Conservation (phyloP, 352 stramenopile genomes). For the Phytopythium chamaehyphon region DNA sequence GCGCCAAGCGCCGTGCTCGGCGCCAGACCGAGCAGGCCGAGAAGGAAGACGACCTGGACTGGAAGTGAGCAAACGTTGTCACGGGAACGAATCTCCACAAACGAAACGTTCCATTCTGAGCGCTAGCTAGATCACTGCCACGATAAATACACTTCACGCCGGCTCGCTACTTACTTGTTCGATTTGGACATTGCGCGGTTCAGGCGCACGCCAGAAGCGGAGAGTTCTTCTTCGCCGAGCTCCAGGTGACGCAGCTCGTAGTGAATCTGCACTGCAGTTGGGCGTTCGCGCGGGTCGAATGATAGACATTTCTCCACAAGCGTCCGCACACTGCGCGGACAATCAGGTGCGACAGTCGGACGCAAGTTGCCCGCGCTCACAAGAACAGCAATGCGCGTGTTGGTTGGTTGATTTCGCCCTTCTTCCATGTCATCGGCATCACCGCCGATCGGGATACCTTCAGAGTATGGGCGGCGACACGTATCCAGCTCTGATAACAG, state of each 20-base stretch:
- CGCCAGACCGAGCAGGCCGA: not conserved
- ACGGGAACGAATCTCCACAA: not conserved
- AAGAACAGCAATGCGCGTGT: constrained; percentile 51
- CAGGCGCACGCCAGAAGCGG: constrained; percentile 3
- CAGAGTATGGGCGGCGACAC: constrained; percentile 18
- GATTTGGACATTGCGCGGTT: constrained; percentile 6
- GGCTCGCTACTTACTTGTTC: not conserved
- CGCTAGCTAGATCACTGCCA: not conserved
- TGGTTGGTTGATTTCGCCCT: constrained; percentile 19
- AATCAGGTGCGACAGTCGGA: constrained; percentile 42
- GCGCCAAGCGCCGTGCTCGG: constrained; percentile 4
- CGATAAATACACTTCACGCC: constrained; percentile 7
- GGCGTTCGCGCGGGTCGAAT: constrained; percentile 49
- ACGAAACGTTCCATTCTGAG: not conserved
- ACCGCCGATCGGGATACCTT: constrained; percentile 4
- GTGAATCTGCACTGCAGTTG: constrained; percentile 64
- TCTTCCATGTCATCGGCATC: constrained; percentile 13
- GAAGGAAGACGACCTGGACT: constrained; percentile 2
- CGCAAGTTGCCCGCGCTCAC: constrained; percentile 41
- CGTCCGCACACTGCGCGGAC: constrained; percentile 36
- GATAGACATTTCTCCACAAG: constrained; percentile 54
- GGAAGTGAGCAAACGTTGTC: constrained; percentile 3
- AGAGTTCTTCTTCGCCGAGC: constrained; percentile 4
- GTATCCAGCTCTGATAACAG: constrained; percentile 57
- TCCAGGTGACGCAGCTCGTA: constrained; percentile 40